A percentile compares a stretch with the other conserved stretches of the same genome.
Conservation (phyloP, 2,329 filamentous ascomycete genomes). For the Colletotrichum melonis region DNA sequence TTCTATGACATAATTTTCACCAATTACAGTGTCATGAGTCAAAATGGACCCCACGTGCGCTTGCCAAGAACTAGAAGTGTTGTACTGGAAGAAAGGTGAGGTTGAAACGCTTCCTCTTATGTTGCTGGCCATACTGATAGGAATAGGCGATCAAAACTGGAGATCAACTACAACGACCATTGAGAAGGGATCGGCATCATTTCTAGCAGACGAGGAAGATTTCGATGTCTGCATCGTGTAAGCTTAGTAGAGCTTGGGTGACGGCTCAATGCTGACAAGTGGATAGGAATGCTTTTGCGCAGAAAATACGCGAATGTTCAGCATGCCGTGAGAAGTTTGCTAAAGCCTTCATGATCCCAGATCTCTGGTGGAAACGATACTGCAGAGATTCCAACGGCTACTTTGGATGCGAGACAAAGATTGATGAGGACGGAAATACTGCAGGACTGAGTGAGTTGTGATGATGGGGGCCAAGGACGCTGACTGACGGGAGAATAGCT, state of each 20-base stretch:
- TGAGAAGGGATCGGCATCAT: background rate
- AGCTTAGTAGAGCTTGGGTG: background rate
- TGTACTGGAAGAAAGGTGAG: constrained; percentile 23
- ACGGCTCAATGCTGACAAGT: background rate
- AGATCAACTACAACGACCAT: too few relatives aligned
- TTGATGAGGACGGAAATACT: constrained; percentile 24
- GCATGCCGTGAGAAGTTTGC: constrained; percentile 41
- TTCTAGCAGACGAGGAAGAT: background rate
- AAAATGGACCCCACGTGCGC: background rate
- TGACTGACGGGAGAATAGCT: constrained; percentile 36
- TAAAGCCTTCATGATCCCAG: constrained; percentile 42
- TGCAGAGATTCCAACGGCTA: constrained; percentile 51
- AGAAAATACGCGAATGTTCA: constrained; percentile 43
- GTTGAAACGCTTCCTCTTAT: too few relatives aligned
- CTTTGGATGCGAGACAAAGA: constrained; percentile 46
- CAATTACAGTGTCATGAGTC: background rate
- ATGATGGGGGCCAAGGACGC: too few relatives aligned
- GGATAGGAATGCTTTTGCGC: constrained; percentile 45
- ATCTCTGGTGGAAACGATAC: constrained; percentile 49
- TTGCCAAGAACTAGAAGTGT: constrained; percentile 7
- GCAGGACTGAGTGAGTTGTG: constrained; percentile 38
- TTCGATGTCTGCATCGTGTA: constrained; percentile 31
- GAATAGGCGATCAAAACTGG: background rate
- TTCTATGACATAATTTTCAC: too few relatives aligned
- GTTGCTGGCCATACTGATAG: too few relatives aligned